A percentile compares a stretch with the other conserved stretches of the same genome.
Evolutionary conservation across 2,329 filamentous ascomycete genomes (phyloP).

Genomic region (Karstenula rhodostoma): DNA sequence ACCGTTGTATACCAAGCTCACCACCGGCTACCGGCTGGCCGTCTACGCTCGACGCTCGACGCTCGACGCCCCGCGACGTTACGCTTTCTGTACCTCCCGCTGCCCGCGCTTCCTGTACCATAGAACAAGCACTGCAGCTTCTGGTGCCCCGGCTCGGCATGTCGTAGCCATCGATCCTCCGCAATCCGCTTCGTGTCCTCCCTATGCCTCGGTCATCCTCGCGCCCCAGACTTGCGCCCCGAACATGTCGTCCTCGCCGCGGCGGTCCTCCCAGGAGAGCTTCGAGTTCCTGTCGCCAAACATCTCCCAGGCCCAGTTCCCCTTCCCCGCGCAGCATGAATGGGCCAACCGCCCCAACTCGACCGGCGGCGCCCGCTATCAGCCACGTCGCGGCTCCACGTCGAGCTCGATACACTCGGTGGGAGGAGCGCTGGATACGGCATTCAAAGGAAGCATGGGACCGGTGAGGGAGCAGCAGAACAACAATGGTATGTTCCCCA

Average conservation of each 20-base stretch:
- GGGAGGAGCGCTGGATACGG: constrained; percentile 80
- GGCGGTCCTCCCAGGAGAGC: constrained; percentile 59
- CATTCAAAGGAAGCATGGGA: constrained; percentile 64
- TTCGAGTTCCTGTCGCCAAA: constrained; percentile 56
- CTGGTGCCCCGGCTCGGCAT: constrained; percentile 13
- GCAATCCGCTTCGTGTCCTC: constrained; percentile 22
- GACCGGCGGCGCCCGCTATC: constrained; percentile 55
- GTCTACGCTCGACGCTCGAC: neutral
- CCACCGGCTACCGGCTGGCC: no score
- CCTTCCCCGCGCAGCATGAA: constrained; percentile 69
- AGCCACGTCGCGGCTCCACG: constrained; percentile 77
- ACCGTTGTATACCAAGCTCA: no score
- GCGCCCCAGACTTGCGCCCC: constrained; percentile 38
- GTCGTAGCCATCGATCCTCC: constrained; percentile 13
- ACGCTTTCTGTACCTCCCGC: neutral
- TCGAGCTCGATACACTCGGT: constrained; percentile 89
- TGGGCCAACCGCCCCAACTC: constrained; percentile 56
- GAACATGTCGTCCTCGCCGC: constrained; percentile 53
- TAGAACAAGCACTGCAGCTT: neutral
- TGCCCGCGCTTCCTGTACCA: neutral
- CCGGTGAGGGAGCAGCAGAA: constrained; percentile 77
- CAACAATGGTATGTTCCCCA: constrained; percentile 72
- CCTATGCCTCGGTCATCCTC: constrained; percentile 46
- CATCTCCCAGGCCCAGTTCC: constrained; percentile 55
- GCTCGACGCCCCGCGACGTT: neutral